These are phyloP conservation scores for Penicillium riverlandense DNA, from an alignment of 495 filamentous ascomycete genomes.

Conservation along the genomic window DNA sequence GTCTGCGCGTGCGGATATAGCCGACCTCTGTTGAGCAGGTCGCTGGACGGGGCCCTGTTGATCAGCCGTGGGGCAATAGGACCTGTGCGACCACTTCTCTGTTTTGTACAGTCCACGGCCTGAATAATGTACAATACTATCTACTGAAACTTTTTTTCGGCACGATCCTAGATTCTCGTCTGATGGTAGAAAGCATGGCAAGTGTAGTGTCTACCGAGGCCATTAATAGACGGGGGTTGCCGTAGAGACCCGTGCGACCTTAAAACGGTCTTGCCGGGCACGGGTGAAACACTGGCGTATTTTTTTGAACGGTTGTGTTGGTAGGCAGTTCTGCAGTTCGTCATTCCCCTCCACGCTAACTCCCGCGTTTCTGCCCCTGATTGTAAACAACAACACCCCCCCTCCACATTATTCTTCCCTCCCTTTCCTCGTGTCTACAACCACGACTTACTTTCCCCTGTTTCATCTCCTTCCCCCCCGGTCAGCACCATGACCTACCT, in stretches of 20 bases:
- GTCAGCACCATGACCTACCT: constrained; percentile 45
- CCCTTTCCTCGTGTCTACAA: not conserved
- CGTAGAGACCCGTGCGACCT: constrained; percentile 20
- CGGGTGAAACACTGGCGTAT: constrained; percentile 39
- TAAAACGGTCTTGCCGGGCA: constrained; percentile 6
- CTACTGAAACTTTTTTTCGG: no score
- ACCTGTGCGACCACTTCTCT: not conserved
- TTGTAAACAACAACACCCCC: not conserved
- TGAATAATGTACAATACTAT: not conserved
- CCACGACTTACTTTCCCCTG: constrained; percentile 1
- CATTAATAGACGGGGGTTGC: constrained; percentile 14
- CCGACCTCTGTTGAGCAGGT: no score
- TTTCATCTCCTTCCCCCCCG: not conserved
- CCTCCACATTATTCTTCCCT: not conserved
- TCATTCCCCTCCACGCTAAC: no score
- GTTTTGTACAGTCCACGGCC: not conserved
- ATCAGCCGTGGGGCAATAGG: not conserved
- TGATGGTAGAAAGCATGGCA: no score
- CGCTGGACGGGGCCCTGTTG: not conserved
- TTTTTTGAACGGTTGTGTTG: no score
- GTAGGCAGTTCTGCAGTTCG: constrained; percentile 1
- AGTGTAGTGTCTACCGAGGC: no score
- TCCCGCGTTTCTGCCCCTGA: no score
- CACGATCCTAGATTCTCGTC: no score
- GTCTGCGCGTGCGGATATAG: no score